phyloP scores from a whole-genome alignment of 306 rosid genomes.

The Lathyrus oleraceus region DNA sequence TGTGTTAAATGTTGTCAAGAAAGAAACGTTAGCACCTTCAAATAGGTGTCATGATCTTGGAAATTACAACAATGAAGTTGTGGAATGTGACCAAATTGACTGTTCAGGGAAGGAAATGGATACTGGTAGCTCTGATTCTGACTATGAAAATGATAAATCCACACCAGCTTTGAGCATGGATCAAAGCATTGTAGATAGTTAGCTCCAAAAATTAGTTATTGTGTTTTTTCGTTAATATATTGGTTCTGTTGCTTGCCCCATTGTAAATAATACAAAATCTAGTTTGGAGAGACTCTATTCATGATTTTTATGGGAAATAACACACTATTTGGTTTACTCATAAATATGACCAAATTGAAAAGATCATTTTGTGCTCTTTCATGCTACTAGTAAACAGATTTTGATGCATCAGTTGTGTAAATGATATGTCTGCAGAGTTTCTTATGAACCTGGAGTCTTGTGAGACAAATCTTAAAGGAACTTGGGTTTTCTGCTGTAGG shows the following conservation, averaged over 20 bases:
- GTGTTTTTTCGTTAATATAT: not conserved
- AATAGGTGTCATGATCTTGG: conserved; percentile 57
- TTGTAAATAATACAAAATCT: conserved; percentile 20
- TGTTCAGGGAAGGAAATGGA: conserved; percentile 68
- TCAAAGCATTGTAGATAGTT: conserved; percentile 34
- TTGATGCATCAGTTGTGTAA: not conserved
- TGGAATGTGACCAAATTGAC: conserved; percentile 71
- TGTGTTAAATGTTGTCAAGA: conserved; percentile 83
- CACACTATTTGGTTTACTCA: conserved; percentile 6
- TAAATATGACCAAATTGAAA: not conserved
- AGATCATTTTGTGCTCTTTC: not conserved
- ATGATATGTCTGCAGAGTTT: not conserved
- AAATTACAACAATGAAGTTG: conserved; percentile 56
- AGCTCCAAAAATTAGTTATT: conserved; percentile 24
- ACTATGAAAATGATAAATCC: conserved; percentile 52
- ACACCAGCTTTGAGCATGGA: conserved; percentile 31
- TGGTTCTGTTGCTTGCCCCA: conserved; percentile 10
- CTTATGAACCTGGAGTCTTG: not conserved
- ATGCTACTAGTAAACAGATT: not conserved
- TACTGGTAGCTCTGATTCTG: conserved; percentile 63
- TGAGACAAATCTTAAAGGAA: not conserved
- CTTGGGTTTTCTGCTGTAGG: not conserved
- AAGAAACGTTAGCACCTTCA: conserved; percentile 62
- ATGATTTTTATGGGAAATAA: conserved; percentile 15
- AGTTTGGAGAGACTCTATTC: conserved; percentile 14